Base-by-base conservation (phyloP, 2,329 filamentous ascomycete genomes). In the Pseudogymnoascus sp. region DNA sequence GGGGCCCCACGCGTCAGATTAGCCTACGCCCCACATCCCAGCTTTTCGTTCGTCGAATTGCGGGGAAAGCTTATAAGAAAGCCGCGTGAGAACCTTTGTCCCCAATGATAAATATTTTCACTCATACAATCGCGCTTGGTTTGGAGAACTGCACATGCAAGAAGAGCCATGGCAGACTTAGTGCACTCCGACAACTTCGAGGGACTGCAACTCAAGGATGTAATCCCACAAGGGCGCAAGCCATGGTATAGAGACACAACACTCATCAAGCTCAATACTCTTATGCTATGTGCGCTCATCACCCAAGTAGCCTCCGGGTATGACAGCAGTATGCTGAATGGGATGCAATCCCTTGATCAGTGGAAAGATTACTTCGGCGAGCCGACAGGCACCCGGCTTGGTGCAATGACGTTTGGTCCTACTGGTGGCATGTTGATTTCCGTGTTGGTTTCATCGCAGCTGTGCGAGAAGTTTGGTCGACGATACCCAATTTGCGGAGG, bases 401-500 rank as follows among this genome's bases (percentile, higher is more conserved):
- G 76, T 33, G 68, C 74, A 6, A 72, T 78, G 50, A 76, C 74
- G 38, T 72, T 76, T 5, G 70, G 74, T 3, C 73, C 77, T 37
- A 73, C 73, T 0, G 70, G 75, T 13, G 78, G 78, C 35, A 76
- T 76, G 40, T 72, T 80, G 7, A 67, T 77, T 8, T 53, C 47
- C n/a, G 47, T 53, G n/a, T 31, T 53, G 47, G 47, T 53, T 53
- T 53, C 47, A 29, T 72, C 71, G 0, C 70, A 72, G 6, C 66
- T 74, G 0, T 73, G 64, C 19, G 73, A 74, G 21, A 63, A 64
- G 33, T 67, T 71, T 4, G 72, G 72, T 1, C 63, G 73, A 11
- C 64, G 71, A 0, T 66, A 64, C 1, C 71, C 72, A 0, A 74
- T 74, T 6, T 66, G 65, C 2, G 65, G 65, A 1, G 73, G 72